Evolutionary conservation across 2,329 filamentous ascomycete species (phyloP).

Genomic region (Raffaelea ambrosiae): DNA sequence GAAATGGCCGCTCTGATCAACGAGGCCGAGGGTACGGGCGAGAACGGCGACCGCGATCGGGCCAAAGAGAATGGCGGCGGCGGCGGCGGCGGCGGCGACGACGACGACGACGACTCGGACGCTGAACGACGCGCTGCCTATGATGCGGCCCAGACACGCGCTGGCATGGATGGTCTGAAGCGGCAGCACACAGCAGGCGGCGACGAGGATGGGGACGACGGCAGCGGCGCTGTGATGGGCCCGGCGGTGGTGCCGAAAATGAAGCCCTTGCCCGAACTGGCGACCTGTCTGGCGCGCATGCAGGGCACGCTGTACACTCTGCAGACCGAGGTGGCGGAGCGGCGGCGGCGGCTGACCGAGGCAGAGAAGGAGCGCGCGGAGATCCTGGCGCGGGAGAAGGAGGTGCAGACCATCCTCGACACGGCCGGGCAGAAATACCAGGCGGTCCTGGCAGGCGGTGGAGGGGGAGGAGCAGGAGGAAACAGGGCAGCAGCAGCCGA

Average conservation of each 20-base stretch:
- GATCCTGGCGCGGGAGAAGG: constrained; percentile 60
- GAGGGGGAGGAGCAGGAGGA: too few relatives aligned
- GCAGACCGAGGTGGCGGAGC: constrained; percentile 52
- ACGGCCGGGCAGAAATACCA: constrained; percentile 64
- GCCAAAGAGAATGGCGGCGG: constrained; percentile 54
- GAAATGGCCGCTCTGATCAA: constrained; percentile 80
- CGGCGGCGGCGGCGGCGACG: constrained; percentile 55
- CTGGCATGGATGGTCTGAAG: constrained; percentile 70
- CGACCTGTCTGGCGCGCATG: constrained; percentile 56
- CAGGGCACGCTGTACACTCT: constrained; percentile 53
- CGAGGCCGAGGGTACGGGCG: constrained; percentile 61
- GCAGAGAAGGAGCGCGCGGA: constrained; percentile 60
- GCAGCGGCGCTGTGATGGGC: neutral
- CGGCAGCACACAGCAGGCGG: constrained; percentile 30
- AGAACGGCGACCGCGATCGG: constrained; percentile 31
- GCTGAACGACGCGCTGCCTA: constrained; percentile 71
- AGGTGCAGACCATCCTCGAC: constrained; percentile 73
- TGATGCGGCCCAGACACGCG: constrained; percentile 75
- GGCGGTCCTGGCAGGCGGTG: constrained; percentile 34
- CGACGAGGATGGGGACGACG: constrained; percentile 23
- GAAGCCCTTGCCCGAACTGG: constrained; percentile 66
- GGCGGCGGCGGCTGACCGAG: constrained; percentile 55
- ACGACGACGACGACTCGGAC: constrained; percentile 60
- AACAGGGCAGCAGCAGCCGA: neutral
- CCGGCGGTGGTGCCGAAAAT: constrained; percentile 50